These are phyloP conservation scores for Talaromyces sp. DNA, from an alignment of 2,329 filamentous ascomycete genomes.

Conservation along the genomic window DNA sequence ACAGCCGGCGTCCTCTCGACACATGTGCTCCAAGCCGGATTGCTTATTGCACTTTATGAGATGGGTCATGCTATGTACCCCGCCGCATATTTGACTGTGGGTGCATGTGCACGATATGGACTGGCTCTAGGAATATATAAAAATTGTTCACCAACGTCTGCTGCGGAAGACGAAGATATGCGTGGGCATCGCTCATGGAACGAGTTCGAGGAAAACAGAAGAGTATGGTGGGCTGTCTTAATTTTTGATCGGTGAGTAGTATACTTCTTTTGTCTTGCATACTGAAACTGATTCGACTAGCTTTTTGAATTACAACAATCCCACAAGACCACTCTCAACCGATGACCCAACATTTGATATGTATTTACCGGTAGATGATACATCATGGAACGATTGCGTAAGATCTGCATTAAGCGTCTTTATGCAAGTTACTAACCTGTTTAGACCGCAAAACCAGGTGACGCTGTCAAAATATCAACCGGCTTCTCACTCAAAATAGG, in stretches of 20 bases:
- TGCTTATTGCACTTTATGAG: constrained; percentile 9
- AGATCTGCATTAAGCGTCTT: not conserved
- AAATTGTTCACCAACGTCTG: not conserved
- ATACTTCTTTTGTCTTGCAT: not conserved
- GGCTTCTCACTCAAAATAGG: not conserved
- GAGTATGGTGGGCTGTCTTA: constrained; percentile 1
- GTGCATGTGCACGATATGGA: not conserved
- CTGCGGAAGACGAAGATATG: not conserved
- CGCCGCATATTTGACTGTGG: not conserved
- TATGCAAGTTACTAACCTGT: not conserved
- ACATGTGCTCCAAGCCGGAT: not conserved
- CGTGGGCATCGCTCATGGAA: not conserved
- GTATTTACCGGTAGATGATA: constrained; percentile 4
- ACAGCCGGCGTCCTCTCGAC: not conserved
- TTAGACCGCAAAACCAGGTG: not conserved
- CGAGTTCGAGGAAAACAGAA: not conserved
- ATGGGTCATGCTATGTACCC: constrained; percentile 11
- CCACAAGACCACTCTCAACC: not conserved
- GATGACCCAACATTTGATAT: not conserved
- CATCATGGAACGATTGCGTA: constrained; percentile 3
- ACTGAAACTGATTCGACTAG: not conserved
- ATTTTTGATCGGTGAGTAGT: constrained; percentile 1
- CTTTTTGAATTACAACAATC: not conserved
- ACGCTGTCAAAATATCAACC: not conserved
- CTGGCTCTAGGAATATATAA: not conserved